Conservation (phyloP, 495 filamentous ascomycete genomes). For the Aspergillus steynii region DNA sequence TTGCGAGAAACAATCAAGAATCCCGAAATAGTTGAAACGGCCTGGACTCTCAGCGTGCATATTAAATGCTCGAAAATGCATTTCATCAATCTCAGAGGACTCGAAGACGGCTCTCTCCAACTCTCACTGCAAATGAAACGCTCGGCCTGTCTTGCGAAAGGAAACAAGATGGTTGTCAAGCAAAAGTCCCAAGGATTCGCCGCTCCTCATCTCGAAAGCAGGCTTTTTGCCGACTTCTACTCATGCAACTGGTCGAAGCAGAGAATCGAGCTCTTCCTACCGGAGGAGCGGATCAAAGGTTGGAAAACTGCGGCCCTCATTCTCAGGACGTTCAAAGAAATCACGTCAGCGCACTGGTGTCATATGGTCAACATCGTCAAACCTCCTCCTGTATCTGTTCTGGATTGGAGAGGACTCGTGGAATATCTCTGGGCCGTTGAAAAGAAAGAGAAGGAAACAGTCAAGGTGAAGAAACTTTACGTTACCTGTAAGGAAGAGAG, state of each 20-base stretch:
- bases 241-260: conserved; percentile 16
- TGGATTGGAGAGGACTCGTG: conserved; percentile 27
- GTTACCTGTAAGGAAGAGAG: background rate
- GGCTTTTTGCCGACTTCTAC: conserved; percentile 23
- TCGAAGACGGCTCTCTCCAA: conserved; percentile 28
- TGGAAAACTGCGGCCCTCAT: conserved; percentile 37
- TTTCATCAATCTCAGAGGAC: conserved; percentile 32
- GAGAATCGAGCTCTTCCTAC: conserved; percentile 25
- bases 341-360: conserved; percentile 26
- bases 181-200: conserved; percentile 24
- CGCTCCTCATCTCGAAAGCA: conserved; percentile 9
- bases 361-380: conserved; percentile 17
- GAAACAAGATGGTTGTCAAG: conserved; percentile 16
- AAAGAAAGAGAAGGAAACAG: conserved; percentile 7
- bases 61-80: conserved; percentile 18
- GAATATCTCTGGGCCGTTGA: conserved; percentile 4
- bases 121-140: conserved; percentile 21
- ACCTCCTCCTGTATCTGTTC: conserved; percentile 17
- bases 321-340: conserved; percentile 29
- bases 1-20: conserved; percentile 25
- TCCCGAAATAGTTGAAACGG: conserved; percentile 11
- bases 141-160: conserved; percentile 16
- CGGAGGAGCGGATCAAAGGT: conserved; percentile 18
- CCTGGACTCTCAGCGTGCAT: conserved; percentile 15
- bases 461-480: conserved; percentile 5